Conservation (phyloP, 805 yeast genomes). For the Brettanomyces anomalus region DNA sequence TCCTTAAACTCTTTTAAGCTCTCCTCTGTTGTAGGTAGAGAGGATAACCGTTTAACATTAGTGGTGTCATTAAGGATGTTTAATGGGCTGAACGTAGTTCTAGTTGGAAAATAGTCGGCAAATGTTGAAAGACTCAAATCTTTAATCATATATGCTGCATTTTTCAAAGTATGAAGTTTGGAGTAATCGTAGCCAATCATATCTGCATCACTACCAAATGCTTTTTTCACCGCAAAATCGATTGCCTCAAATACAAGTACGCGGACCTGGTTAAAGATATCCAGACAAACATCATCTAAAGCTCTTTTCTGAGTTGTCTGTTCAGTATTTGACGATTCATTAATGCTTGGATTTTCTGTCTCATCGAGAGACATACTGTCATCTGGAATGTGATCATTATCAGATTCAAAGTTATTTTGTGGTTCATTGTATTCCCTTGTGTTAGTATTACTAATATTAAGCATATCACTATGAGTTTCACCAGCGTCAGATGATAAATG, state of each 20-base stretch:
- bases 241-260: constrained; percentile 35
- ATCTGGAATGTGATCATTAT: neutral
- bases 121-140: constrained; percentile 53
- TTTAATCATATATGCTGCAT: constrained; percentile 33
- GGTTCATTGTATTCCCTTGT: neutral
- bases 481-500: neutral
- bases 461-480: neutral
- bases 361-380: neutral
- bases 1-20: constrained; percentile 32
- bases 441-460: neutral
- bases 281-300: neutral
- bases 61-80: constrained; percentile 13
- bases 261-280: constrained; percentile 33
- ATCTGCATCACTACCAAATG: constrained; percentile 49
- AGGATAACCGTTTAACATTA: constrained; percentile 7
- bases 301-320: neutral
- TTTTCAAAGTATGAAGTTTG: constrained; percentile 27
- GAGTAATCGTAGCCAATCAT: constrained; percentile 39
- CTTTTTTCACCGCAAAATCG: constrained; percentile 40
- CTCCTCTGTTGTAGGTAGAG: constrained; percentile 20
- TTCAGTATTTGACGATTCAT: no score
- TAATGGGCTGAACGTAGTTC: constrained; percentile 12
- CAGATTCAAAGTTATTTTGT: no score
- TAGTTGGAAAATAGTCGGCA: constrained; percentile 32
- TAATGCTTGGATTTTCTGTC: neutral